Evolutionary conservation across 2,329 filamentous ascomycete species (phyloP).

Genomic region (Arthrinium phaeospermum): DNA sequence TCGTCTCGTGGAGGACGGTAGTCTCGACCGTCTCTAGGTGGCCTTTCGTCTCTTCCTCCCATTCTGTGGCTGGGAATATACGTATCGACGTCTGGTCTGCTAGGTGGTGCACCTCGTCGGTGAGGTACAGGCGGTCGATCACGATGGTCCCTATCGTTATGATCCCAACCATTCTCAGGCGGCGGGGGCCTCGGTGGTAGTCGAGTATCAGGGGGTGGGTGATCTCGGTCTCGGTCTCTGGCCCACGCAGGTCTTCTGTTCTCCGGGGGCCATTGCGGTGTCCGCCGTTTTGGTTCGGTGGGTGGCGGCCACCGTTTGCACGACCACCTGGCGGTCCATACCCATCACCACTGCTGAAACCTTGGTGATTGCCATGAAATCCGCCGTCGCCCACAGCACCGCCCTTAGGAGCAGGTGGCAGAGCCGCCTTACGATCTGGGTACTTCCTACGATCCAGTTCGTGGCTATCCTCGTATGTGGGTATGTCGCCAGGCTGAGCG

Average conservation of each 20-base stretch:
- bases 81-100: conserved; percentile 51
- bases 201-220: conserved; percentile 42
- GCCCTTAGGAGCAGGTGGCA: conserved; percentile 90
- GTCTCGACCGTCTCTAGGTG: conserved; percentile 41
- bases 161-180: conserved; percentile 45
- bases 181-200: conserved; percentile 58
- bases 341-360: conserved; percentile 58
- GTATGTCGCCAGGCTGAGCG: conserved; percentile 84
- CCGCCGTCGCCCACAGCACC: conserved; percentile 84
- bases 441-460: conserved; percentile 94
- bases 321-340: conserved; percentile 59
- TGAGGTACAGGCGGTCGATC: conserved; percentile 4
- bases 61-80: conserved; percentile 55
- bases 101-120: background rate
- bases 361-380: conserved; percentile 51
- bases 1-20: conserved; percentile 37
- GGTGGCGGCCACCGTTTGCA: conserved; percentile 28
- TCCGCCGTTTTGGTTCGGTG: conserved; percentile 37
- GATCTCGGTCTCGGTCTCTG: conserved; percentile 48
- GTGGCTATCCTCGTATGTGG: conserved; percentile 90
- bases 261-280: conserved; percentile 45
- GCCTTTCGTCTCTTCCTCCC: conserved; percentile 39
- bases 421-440: conserved; percentile 80
- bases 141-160: conserved; percentile 38
- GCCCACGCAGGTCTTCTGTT: conserved; percentile 59